Evolutionary conservation across 148 eudicot genomes (phyloP).

Genomic region (Beta vulgaris): DNA sequence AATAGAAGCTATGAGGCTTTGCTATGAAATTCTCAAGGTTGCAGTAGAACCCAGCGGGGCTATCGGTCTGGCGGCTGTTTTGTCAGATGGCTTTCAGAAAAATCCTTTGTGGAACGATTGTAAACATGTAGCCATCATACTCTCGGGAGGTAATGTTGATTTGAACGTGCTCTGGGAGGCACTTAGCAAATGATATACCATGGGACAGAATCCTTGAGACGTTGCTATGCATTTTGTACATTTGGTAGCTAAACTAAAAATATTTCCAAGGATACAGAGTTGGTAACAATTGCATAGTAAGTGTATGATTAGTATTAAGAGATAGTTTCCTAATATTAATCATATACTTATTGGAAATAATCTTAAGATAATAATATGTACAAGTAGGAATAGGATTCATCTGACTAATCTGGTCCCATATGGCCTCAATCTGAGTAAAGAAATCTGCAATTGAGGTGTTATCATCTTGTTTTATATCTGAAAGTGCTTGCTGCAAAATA

Average conservation of each 20-base stretch:
- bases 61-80: conserved; percentile 82
- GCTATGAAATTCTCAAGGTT: conserved; percentile 85
- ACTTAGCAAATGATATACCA: conserved; percentile 31
- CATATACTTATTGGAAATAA: too few relatives aligned
- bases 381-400: not conserved
- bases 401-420: not conserved
- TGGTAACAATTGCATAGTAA: too few relatives aligned
- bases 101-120: conserved; percentile 59
- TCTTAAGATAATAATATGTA: too few relatives aligned
- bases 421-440: too few relatives aligned
- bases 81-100: conserved; percentile 62
- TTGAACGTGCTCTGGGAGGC: conserved; percentile 75
- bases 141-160: conserved; percentile 95
- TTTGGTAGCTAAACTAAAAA: not conserved
- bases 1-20: conserved; percentile 70
- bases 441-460: not conserved
- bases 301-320: too few relatives aligned
- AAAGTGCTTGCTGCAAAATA: not conserved
- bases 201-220: not conserved
- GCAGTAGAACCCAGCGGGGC: conserved; percentile 97
- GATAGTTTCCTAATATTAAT: too few relatives aligned
- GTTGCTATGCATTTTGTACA: not conserved
- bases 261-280: too few relatives aligned
- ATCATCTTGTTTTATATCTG: too few relatives aligned
- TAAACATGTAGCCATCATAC: conserved; percentile 61